Percentiles rank a stretch among this genome's conserved stretches.
phyloP scores from a whole-genome alignment of 1,139 yeast species.

The Scheffersomyces stambukii region DNA sequence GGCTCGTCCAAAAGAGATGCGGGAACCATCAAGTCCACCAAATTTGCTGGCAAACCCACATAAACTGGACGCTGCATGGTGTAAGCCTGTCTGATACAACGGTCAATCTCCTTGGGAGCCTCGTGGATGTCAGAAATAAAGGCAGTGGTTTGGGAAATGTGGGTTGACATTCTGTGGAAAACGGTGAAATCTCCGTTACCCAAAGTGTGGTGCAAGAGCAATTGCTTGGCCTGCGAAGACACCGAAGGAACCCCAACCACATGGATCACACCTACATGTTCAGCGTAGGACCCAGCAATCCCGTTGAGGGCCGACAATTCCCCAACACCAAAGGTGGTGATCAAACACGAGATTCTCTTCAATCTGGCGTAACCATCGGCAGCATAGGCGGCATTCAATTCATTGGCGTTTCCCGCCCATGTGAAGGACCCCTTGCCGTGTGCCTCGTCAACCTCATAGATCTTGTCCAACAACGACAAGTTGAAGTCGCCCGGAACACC shows the following conservation, averaged over 20 bases:
- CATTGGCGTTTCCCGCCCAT: constrained; percentile 46
- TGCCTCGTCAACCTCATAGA: constrained; percentile 25
- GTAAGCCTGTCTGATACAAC: constrained; percentile 71
- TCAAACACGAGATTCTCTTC: constrained; percentile 34
- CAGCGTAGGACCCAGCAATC: constrained; percentile 41
- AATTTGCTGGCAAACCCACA: constrained; percentile 78
- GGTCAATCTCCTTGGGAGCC: constrained; percentile 70
- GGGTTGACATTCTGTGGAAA: constrained; percentile 52
- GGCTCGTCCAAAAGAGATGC: constrained; percentile 56
- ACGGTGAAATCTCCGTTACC: constrained; percentile 48
- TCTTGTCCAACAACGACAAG: constrained; percentile 32
- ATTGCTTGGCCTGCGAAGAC: constrained; percentile 35
- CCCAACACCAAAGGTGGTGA: constrained; percentile 43
- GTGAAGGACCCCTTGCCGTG: constrained; percentile 34
- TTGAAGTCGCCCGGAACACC: constrained; percentile 46
- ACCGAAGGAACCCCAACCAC: constrained; percentile 42
- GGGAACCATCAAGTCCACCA: constrained; percentile 64
- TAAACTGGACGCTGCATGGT: constrained; percentile 78
- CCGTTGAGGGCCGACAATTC: constrained; percentile 41
- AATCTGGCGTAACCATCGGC: constrained; percentile 41
- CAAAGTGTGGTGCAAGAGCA: constrained; percentile 42
- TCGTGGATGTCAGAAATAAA: constrained; percentile 57
- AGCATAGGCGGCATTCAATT: constrained; percentile 42
- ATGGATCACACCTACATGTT: constrained; percentile 38
- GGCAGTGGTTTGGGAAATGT: constrained; percentile 64